Conservation (phyloP, 164 flowering plant species). For the Malania oleifera region DNA sequence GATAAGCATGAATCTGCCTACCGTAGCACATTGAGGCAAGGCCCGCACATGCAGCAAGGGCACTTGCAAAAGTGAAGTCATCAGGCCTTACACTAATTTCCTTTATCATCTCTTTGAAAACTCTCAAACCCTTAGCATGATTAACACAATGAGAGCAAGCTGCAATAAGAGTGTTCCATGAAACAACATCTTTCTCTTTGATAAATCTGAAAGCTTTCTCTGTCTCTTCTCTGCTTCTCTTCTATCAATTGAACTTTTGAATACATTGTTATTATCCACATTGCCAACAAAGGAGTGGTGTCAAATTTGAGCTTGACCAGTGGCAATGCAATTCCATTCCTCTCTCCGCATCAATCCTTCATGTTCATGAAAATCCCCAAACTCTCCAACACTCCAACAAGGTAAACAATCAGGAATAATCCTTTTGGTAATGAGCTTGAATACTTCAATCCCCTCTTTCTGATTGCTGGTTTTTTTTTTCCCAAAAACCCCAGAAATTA, state of each 20-base stretch:
- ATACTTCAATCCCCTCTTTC: conserved; percentile 44
- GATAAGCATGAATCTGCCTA: conserved; percentile 50
- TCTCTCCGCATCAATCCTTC: conserved; percentile 23
- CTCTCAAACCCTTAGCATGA: conserved; percentile 37
- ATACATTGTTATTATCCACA: conserved; percentile 57
- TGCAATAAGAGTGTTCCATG: conserved; percentile 69
- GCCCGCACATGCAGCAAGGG: conserved; percentile 58
- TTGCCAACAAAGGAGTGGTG: conserved; percentile 46
- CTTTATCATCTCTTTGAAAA: conserved; percentile 40
- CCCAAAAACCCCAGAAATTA: conserved; percentile 56
- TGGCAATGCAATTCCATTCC: conserved; percentile 48
- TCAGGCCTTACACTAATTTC: conserved; percentile 29
- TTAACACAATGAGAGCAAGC: conserved; percentile 53
- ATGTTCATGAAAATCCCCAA: conserved; percentile 27
- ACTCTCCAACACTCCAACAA: conserved; percentile 47
- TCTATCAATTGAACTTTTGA: conserved; percentile 35
- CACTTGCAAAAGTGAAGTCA: conserved; percentile 56
- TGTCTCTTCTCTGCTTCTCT: too few relatives aligned
- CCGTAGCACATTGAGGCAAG: conserved; percentile 50
- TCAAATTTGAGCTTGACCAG: conserved; percentile 48
- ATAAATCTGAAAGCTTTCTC: conserved; percentile 42
- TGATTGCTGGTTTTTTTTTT: conserved; percentile 32
- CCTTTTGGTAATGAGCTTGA: conserved; percentile 34
- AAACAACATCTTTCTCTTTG: conserved; percentile 49
- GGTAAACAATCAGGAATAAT: conserved; percentile 46